phyloP scores from a whole-genome alignment of 2,329 filamentous ascomycete genomes.

The Exophiala sideris region DNA sequence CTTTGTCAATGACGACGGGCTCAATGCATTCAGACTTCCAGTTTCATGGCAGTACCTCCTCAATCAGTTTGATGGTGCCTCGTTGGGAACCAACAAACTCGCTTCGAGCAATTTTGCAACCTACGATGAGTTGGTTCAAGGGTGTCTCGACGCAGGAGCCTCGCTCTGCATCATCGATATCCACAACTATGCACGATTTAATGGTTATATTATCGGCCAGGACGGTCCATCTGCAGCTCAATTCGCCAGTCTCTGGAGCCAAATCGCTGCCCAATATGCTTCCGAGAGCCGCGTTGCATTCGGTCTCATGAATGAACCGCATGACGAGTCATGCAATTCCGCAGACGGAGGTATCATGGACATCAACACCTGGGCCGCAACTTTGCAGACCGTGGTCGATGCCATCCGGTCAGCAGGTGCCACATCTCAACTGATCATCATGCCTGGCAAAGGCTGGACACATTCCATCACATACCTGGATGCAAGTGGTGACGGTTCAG shows the following conservation, averaged over 20 bases:
- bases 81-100: slow-evolving; percentile 39
- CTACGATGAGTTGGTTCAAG: slow-evolving; percentile 56
- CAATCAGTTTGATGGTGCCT: slow-evolving; percentile 50
- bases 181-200: slow-evolving; percentile 51
- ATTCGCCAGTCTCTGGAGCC: slow-evolving; percentile 58
- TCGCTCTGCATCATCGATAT: slow-evolving; percentile 58
- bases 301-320: slow-evolving; percentile 68
- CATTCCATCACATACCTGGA: slow-evolving; percentile 48
- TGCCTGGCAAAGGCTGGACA: slow-evolving; percentile 59
- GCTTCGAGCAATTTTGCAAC: slow-evolving; percentile 43
- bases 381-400: slow-evolving; percentile 61
- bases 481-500: slow-evolving; percentile 44
- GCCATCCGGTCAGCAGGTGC: slow-evolving; percentile 65
- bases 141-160: slow-evolving; percentile 54
- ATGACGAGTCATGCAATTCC: slow-evolving; percentile 40
- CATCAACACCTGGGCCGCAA: slow-evolving; percentile 56
- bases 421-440: slow-evolving; percentile 60
- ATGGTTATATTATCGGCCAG: slow-evolving; percentile 62
- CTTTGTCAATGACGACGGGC: slow-evolving; percentile 51
- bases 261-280: slow-evolving; percentile 58
- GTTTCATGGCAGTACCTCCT: slow-evolving; percentile 61
- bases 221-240: slow-evolving; percentile 60
- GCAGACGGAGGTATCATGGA: slow-evolving; percentile 38
- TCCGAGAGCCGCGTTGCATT: slow-evolving; percentile 55
- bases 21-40: slow-evolving; percentile 58